phyloP scores from a whole-genome alignment of 352 stramenopile species.

The Phytophthora crassamura region DNA sequence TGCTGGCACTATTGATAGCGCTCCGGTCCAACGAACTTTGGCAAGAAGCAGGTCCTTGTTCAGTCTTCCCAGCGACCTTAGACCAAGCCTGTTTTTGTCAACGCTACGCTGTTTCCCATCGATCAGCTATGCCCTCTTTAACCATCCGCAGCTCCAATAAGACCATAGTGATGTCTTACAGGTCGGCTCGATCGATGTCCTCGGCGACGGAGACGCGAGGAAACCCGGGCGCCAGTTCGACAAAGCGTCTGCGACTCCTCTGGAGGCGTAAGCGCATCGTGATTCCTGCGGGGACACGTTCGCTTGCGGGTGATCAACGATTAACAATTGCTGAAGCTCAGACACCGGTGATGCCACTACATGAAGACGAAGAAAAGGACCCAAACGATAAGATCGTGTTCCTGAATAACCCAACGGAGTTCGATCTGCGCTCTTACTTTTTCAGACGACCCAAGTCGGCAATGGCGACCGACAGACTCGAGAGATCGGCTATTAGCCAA shows the following conservation, averaged over 20 bases:
- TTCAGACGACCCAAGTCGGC: conserved; percentile 20
- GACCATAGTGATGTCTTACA: neutral
- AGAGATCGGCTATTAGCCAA: conserved; percentile 29
- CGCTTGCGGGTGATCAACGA: conserved; percentile 18
- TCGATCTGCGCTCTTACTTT: conserved; percentile 32
- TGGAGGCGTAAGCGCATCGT: conserved; percentile 29
- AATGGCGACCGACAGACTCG: conserved; percentile 9
- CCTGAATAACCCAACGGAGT: conserved; percentile 36
- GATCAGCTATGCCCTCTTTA: conserved; percentile 18
- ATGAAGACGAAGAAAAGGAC: conserved; percentile 5
- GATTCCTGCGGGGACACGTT: conserved; percentile 14
- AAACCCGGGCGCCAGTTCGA: neutral
- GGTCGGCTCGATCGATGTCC: conserved; percentile 3
- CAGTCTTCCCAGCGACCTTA: no score
- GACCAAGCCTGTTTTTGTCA: no score
- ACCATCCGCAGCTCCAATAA: conserved; percentile 13
- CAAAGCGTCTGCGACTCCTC: conserved; percentile 15
- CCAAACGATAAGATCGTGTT: conserved; percentile 32
- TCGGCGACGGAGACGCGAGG: neutral
- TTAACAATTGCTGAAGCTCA: neutral
- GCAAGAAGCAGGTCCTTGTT: no score
- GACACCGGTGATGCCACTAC: no score
- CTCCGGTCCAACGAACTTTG: no score
- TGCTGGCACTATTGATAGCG: no score
- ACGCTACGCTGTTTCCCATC: no score